Evolutionary conservation across 2,329 filamentous ascomycete species (phyloP), one percentile per base, ranked within the genome.

Genomic region (Stagonosporopsis vannaccii): DNA sequence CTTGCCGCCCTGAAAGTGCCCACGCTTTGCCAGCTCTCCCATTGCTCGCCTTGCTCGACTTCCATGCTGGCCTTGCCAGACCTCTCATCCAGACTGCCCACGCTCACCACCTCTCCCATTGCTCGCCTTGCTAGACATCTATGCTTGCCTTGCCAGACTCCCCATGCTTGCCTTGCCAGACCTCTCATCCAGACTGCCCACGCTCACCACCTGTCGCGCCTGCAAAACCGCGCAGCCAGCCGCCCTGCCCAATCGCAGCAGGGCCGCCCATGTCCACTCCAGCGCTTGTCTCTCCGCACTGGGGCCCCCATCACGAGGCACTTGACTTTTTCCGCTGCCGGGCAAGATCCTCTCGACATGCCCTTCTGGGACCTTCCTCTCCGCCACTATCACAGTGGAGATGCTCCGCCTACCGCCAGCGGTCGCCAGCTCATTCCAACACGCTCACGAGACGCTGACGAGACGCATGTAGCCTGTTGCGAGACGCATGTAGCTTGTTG

Each of bases 321-420:
- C 52, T 61, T 60, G 60, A 60, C 55, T 68, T 69, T 65, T 73
- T 61, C 66, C 68, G 63, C 58, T 62, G 61, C 56, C 59, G 54
- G 57, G 61, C 63, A 68, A 62, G 49, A 65, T 54, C 68, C 25
- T 42, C 48, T 49, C 42, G 62, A 72, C 62, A 63, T 66, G 52
- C 71, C 63, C 51, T 63, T 66, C 68, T 62, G 47, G 69, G 68
- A 57, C 59, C 56, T 56, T 51, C 59, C 48, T 60, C 62, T 59
- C 65, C 65, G 63, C 58, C 63, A 58, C 60, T n/a, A 23, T 41
- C 54, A 52, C 57, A 17, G 42, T 58, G 56, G 41, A 60, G 51
- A 52, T 50, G 56, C 51, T 53, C 60, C 61, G 57, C 48, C 46
- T 51, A 59, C 57, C 45, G 36, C 51, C 22, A 51, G 56, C 46